Evolutionary conservation across 2,329 filamentous ascomycete species (phyloP), one percentile per base, ranked within the genome.

Genomic region (Colletotrichum cereale): DNA sequence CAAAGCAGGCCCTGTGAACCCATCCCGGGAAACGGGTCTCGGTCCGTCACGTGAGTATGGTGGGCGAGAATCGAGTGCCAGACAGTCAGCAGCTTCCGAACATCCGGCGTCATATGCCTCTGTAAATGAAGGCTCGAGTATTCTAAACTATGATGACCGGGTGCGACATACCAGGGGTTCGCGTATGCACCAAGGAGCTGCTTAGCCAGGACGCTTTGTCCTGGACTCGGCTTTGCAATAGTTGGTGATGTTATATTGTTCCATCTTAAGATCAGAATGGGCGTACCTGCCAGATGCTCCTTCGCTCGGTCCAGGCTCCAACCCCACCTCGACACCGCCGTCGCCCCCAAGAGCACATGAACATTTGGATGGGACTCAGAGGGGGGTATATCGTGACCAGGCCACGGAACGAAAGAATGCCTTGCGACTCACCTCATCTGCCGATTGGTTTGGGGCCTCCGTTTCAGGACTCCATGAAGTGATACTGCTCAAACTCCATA

Each of bases 101-200:
- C 77, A 44, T 78, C 77, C 0, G 86, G 84, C 3, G 82, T 81
- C 86, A 88, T 89, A 29, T 87, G 82, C 50, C 93, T 89, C 79
- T 97, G 94, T 62, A 89, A 86, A 2, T 86, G 87, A 0, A 97
- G 84, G 64, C 89, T 89, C 1, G 87, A 86, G 76, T 88, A 94
- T 0, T 89, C 87, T 95, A 97, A 0, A 96, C 83, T 0, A 85
- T 83, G 0, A 91, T 86, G 79, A 3, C 81, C 78, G 0, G 80
- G 75, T 0, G 86, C 84, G 14, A 96, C 87, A 0, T 86, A 83
- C 80, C 89, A 93, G 21, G 96, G 79, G 74, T 95, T 86, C 0
- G 83, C 61, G 29, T 75, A 58, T 5, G 61, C 48, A 10, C 29
- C 53, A 1, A 80, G 73, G 8, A 67, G n/a, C 58, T 65, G 34